phyloP scores from a whole-genome alignment of 345 rosid species.

The Salix exigua region DNA sequence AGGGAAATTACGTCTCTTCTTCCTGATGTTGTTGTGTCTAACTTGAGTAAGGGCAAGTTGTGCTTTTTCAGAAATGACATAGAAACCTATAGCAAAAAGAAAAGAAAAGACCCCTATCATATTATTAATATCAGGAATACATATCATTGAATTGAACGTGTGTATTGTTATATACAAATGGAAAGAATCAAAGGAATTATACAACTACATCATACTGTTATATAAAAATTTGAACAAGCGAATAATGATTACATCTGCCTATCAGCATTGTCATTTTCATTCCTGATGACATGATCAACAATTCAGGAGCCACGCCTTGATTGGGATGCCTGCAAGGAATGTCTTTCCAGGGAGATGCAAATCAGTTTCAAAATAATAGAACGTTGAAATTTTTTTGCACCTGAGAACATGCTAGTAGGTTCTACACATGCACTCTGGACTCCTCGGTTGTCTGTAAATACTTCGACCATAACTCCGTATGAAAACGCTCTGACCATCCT shows the following conservation, averaged over 20 bases:
- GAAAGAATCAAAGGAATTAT: neutral
- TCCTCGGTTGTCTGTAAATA: constrained; percentile 83
- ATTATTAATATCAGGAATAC: neutral
- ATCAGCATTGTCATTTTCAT: neutral
- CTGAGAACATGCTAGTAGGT: constrained; percentile 8
- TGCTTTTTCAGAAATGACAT: too few relatives aligned
- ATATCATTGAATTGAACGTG: neutral
- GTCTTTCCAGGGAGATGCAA: neutral
- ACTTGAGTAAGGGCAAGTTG: too few relatives aligned
- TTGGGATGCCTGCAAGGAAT: neutral
- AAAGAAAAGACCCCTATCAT: neutral
- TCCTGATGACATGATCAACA: neutral
- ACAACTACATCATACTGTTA: neutral
- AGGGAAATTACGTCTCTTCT: too few relatives aligned
- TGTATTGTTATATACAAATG: neutral
- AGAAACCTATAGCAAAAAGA: too few relatives aligned
- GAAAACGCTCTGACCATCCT: constrained; percentile 60
- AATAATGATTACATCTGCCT: neutral
- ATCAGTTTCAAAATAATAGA: neutral
- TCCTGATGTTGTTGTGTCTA: too few relatives aligned
- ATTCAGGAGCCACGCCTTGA: neutral
- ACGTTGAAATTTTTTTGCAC: neutral
- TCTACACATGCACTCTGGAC: constrained; percentile 77
- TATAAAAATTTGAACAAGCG: neutral
- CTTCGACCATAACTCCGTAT: constrained; percentile 66